These are phyloP conservation scores for Aspergillus carbonarius DNA, from an alignment of 2,329 filamentous ascomycete species.

Conservation along the genomic window DNA sequence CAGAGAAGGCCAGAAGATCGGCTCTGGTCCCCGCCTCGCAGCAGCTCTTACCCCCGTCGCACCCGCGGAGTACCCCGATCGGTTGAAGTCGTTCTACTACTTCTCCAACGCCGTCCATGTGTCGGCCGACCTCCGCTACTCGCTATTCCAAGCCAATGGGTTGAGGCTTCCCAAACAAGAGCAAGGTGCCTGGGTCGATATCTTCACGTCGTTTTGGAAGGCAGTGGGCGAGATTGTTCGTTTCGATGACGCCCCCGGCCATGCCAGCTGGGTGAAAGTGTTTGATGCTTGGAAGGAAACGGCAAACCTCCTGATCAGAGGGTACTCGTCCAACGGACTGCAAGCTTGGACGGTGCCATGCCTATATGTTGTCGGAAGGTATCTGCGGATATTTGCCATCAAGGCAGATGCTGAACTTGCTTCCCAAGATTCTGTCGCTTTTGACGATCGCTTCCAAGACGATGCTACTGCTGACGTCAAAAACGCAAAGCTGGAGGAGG, in stretches of 20 bases:
- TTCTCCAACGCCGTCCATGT: constrained; percentile 67
- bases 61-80: constrained; percentile 61
- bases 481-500: constrained; percentile 85
- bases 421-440: constrained; percentile 48
- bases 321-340: constrained; percentile 74
- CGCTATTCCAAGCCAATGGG: constrained; percentile 63
- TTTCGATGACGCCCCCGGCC: constrained; percentile 54
- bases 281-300: constrained; percentile 90
- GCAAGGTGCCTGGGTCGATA: constrained; percentile 77
- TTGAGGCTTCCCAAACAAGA: constrained; percentile 64
- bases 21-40: constrained; percentile 72
- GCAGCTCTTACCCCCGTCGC: constrained; percentile 71
- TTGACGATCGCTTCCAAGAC: constrained; percentile 64
- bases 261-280: constrained; percentile 72
- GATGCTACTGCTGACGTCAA: constrained; percentile 76
- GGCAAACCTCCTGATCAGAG: constrained; percentile 71
- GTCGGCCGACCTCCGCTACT: constrained; percentile 68
- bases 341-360: constrained; percentile 91
- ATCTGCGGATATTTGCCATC: constrained; percentile 84
- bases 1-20: constrained; percentile 61
- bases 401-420: constrained; percentile 73
- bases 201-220: constrained; percentile 83
- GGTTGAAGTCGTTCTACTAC: constrained; percentile 68
- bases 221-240: constrained; percentile 71
- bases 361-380: constrained; percentile 82